phyloP scores from a whole-genome alignment of 768 basidiomycete genomes.

The Lentinula guzmanii region DNA sequence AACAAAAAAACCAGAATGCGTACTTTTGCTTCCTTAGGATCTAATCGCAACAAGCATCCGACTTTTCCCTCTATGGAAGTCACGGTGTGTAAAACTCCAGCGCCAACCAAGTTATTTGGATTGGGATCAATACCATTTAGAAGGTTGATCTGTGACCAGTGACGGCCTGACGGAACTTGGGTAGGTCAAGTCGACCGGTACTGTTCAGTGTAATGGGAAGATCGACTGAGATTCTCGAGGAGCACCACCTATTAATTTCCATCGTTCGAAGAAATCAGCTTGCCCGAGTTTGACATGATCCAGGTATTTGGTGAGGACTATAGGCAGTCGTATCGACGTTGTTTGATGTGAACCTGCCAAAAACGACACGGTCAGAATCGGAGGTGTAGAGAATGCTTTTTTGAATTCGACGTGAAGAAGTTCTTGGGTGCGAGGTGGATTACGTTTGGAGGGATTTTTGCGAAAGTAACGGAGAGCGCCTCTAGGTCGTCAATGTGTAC shows the following conservation, averaged over 20 bases:
- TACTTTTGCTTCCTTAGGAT: conserved; percentile 94
- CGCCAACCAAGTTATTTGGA: conserved; percentile 86
- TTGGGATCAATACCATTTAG: conserved; percentile 90
- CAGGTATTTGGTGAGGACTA: conserved; percentile 87
- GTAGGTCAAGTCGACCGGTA: conserved; percentile 68
- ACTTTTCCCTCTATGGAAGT: conserved; percentile 86
- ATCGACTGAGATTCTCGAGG: conserved; percentile 88
- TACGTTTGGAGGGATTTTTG: conserved; percentile 83
- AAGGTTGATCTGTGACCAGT: conserved; percentile 65
- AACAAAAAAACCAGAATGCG: conserved; percentile 9
- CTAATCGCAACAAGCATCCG: conserved; percentile 84
- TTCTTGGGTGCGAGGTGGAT: conserved; percentile 84
- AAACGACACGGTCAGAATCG: conserved; percentile 84
- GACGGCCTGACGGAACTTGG: conserved; percentile 69
- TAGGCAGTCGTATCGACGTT: conserved; percentile 76
- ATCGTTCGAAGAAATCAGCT: conserved; percentile 93
- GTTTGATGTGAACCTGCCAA: conserved; percentile 89
- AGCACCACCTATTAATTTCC: conserved; percentile 95
- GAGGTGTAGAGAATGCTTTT: conserved; percentile 69
- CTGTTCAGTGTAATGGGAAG: conserved; percentile 69
- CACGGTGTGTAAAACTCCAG: conserved; percentile 83
- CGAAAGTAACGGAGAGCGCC: conserved; percentile 76
- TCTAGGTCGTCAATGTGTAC: conserved; percentile 69
- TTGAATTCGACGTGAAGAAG: conserved; percentile 94
- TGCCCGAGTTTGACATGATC: conserved; percentile 84